Conservation (phyloP, 495 filamentous ascomycete genomes). For the Amphirosellinia nigrospora region DNA sequence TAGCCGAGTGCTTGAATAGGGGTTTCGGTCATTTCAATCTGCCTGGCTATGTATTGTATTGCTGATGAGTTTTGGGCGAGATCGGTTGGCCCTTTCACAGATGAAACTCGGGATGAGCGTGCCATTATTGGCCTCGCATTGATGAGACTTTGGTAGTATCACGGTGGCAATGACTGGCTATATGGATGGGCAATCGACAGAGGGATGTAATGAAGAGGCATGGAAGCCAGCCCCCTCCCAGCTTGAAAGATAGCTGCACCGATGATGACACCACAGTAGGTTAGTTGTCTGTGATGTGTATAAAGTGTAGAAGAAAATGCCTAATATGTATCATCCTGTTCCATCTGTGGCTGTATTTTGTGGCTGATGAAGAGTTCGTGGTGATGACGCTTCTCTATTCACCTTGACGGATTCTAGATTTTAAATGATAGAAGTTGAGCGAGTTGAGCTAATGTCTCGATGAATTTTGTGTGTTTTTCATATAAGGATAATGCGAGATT, state of each 20-base stretch:
- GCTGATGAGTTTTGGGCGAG: slow-evolving; percentile 18
- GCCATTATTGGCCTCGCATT: background rate
- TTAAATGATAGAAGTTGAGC: background rate
- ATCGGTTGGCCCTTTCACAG: background rate
- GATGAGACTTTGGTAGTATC: background rate
- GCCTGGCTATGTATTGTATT: slow-evolving; percentile 13
- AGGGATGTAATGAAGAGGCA: slow-evolving; percentile 17
- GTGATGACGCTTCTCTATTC: background rate
- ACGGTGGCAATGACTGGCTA: background rate
- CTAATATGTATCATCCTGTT: slow-evolving; percentile 22
- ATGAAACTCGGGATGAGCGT: background rate
- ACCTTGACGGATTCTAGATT: background rate
- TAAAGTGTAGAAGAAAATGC: slow-evolving; percentile 25
- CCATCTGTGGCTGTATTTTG: background rate
- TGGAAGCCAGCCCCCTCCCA: slow-evolving; percentile 1
- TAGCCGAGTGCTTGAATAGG: slow-evolving; percentile 15
- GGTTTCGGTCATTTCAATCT: background rate
- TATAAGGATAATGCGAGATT: background rate
- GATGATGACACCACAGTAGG: slow-evolving; percentile 5
- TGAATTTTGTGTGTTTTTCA: background rate
- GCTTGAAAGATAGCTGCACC: slow-evolving; percentile 5
- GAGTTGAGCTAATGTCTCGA: background rate
- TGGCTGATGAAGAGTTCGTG: background rate
- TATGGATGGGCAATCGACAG: background rate
- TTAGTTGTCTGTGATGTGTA: slow-evolving; percentile 19